Evolutionary conservation across 225 moss, liverwort and hornwort species (phyloP), one percentile per base, ranked within the genome.

Genomic region (Thuidium tamariscinum): DNA sequence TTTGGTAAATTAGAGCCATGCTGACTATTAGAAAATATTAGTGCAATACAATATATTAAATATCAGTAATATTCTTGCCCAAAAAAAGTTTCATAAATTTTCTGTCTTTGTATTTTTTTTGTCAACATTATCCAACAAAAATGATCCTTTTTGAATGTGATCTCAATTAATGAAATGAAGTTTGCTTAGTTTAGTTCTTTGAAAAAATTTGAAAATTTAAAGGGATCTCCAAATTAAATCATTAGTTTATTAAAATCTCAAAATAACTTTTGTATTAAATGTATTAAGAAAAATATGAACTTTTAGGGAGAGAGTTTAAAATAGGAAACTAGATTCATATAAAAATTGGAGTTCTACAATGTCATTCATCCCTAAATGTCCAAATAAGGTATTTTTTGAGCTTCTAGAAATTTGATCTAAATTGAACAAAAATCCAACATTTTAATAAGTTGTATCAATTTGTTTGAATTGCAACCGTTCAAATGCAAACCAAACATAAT

Each of bases 161-260:
- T 1, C 11, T 11, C 20, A 66, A n/a, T 11, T 20, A 19, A 11
- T 66, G n/a, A 37, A 66, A 65, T n/a, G 18, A 65, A 65, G 21
- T 6, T 66, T 36, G 36, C 0, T 20, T 20, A 36, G 18, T n/a
- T 65, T 66, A 36, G 1, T 66, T 36, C 0, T 20, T 3, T 3
- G n/a, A 36, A 5, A 3, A 21, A 36, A 37, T 67, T 37, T 2
- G 2, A 66, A 66, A 3, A 6, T 12, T 22, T 12, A 4, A 37
- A 37, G 21, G 37, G 1, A 37, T 22, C 1, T 0, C 2, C 12
- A 37, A 67, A 22, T 7, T 5, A 1, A 22, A 37, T 22, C 3
- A 36, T 37, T 22, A 21, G 12, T 21, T 12, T 67, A 11, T 37
- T 37, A 10, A 5, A 21, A 21, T 66, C 12, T 37, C 6, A 21